A percentile compares a stretch with the other conserved stretches of the same genome.
Conservation (phyloP, 306 rosid species). For the Potentilla sterilis region DNA sequence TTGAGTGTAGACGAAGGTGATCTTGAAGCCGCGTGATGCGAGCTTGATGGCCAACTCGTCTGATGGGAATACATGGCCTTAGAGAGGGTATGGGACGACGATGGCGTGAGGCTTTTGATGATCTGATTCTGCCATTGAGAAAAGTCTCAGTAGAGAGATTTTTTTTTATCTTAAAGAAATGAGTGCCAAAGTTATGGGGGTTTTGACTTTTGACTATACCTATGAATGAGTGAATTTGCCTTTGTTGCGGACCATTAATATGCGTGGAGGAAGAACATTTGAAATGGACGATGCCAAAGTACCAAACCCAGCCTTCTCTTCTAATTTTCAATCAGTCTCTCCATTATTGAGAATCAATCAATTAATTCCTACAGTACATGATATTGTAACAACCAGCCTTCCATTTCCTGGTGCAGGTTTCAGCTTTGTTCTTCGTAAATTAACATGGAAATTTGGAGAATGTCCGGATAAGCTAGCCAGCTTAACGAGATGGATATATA, state of each 20-base stretch:
- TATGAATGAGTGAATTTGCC: constrained; percentile 16
- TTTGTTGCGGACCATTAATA: constrained; percentile 8
- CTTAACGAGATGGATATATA: too few relatives aligned
- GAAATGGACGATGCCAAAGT: not conserved
- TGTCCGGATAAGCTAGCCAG: not conserved
- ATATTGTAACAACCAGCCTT: too few relatives aligned
- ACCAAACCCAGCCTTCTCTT: not conserved
- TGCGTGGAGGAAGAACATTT: constrained; percentile 5
- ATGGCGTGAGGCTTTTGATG: constrained; percentile 47
- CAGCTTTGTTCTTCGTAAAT: not conserved
- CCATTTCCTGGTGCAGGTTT: too few relatives aligned
- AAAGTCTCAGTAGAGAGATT: not conserved
- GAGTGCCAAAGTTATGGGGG: constrained; percentile 4
- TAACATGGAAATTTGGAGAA: not conserved
- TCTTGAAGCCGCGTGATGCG: constrained; percentile 50
- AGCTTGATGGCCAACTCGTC: constrained; percentile 58
- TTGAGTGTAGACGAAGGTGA: constrained; percentile 56
- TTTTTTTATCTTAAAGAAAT: not conserved
- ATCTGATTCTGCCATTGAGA: not conserved
- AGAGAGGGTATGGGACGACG: constrained; percentile 53
- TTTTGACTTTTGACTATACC: constrained; percentile 3
- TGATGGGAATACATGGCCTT: constrained; percentile 62
- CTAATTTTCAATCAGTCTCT: not conserved
- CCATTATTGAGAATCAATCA: not conserved
- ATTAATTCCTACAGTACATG: too few relatives aligned